Evolutionary conservation across 2,329 filamentous ascomycete genomes (phyloP).

Genomic region (Celoporthe dispersa): DNA sequence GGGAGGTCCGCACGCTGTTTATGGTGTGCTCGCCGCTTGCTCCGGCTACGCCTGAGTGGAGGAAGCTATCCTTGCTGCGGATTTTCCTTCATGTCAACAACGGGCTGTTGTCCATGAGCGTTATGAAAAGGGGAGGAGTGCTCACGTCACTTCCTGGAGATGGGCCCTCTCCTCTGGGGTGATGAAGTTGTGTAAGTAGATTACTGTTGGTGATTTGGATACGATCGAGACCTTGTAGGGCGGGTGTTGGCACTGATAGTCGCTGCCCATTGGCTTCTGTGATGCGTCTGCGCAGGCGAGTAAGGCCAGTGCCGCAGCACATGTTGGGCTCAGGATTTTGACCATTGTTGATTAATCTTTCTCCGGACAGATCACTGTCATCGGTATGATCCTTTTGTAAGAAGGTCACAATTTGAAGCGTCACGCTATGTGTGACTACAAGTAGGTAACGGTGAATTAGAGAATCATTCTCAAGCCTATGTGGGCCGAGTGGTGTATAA

Average conservation of each 20-base stretch:
- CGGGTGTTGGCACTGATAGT: slow-evolving; percentile 38
- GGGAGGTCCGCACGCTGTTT: slow-evolving; percentile 40
- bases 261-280: slow-evolving; percentile 34
- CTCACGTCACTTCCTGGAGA: slow-evolving; percentile 32
- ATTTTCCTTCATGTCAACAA: background rate
- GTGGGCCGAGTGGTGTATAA: background rate
- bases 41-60: slow-evolving; percentile 42
- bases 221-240: slow-evolving; percentile 40
- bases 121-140: background rate
- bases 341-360: background rate
- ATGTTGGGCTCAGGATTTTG: background rate
- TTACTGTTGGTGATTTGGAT: slow-evolving; percentile 44
- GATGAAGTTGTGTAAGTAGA: slow-evolving; percentile 45
- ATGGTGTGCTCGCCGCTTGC: slow-evolving; percentile 37
- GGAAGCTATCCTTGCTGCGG: slow-evolving; percentile 43
- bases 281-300: slow-evolving; percentile 16
- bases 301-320: background rate
- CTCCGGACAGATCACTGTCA: background rate
- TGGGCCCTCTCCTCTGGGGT: slow-evolving; percentile 42
- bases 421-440: too few relatives aligned
- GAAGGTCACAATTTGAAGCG: background rate
- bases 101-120: background rate
- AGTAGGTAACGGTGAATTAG: background rate
- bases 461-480: background rate
- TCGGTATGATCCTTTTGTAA: background rate